Percentiles rank a stretch among this genome's conserved stretches.
These are phyloP conservation scores for Talaromyces sp. DNA, from an alignment of 2,329 filamentous ascomycete species.

Conservation along the genomic window DNA sequence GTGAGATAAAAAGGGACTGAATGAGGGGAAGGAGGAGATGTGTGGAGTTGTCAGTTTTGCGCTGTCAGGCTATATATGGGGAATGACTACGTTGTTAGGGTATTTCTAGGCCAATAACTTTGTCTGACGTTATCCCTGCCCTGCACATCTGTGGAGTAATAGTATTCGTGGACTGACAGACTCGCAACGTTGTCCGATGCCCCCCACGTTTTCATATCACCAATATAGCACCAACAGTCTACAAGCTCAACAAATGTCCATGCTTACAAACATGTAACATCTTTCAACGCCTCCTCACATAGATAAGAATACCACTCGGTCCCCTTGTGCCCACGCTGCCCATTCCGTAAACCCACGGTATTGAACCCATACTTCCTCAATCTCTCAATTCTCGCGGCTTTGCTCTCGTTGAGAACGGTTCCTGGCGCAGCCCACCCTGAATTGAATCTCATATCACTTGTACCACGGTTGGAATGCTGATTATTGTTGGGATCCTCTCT, in stretches of 20 bases:
- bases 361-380: constrained; percentile 36
- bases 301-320: constrained; percentile 36
- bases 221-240: not conserved
- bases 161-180: too few species aligned
- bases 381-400: constrained; percentile 32
- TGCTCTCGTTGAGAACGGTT: constrained; percentile 29
- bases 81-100: not conserved
- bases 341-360: constrained; percentile 35
- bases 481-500: constrained; percentile 5
- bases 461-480: not conserved
- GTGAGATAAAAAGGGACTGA: not conserved
- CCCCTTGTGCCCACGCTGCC: constrained; percentile 36
- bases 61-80: not conserved
- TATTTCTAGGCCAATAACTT: not conserved
- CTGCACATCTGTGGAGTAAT: not conserved
- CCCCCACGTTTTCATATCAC: not conserved
- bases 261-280: constrained; percentile 24
- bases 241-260: not conserved
- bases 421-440: constrained; percentile 16
- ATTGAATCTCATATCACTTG: not conserved
- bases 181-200: constrained; percentile 2
- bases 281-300: constrained; percentile 35
- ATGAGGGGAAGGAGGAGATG: not conserved
- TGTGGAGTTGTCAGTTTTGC: not conserved
- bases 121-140: not conserved